These are phyloP conservation scores for Thuja plicata DNA, from an alignment of 83 land plant genomes.

Conservation along the genomic window DNA sequence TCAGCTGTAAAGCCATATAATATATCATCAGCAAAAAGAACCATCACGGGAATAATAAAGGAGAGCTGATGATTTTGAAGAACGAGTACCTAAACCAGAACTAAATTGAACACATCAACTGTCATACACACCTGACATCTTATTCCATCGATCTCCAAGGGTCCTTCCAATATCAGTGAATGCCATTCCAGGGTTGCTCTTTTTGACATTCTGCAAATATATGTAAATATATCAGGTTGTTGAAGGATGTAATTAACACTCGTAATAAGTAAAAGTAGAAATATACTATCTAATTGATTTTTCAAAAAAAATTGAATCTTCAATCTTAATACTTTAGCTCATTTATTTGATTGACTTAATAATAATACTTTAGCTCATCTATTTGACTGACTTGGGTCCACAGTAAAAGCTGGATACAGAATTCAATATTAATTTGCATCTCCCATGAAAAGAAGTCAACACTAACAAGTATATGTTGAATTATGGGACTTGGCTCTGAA, in stretches of 20 bases:
- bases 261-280: neutral
- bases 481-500: neutral
- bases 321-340: neutral
- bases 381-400: neutral
- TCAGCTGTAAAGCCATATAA: constrained; percentile 22
- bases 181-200: constrained; percentile 30
- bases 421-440: neutral
- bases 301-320: neutral
- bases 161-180: constrained; percentile 38
- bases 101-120: neutral
- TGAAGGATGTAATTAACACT: neutral
- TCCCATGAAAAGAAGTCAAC: neutral
- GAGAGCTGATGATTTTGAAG: neutral
- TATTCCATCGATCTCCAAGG: constrained; percentile 56
- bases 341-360: neutral
- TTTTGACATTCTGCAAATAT: constrained; percentile 36
- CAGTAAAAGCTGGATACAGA: neutral
- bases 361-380: neutral
- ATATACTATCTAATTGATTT: too few relatives aligned
- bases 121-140: constrained; percentile 37
- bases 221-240: neutral
- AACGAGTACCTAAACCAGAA: neutral
- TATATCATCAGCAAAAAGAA: neutral
- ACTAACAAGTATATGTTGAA: neutral
- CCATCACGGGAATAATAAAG: neutral